These are phyloP conservation scores for Rhizoclosmatium sp. DNA, from an alignment of 192 early-diverging fungal species.

Conservation along the genomic window DNA sequence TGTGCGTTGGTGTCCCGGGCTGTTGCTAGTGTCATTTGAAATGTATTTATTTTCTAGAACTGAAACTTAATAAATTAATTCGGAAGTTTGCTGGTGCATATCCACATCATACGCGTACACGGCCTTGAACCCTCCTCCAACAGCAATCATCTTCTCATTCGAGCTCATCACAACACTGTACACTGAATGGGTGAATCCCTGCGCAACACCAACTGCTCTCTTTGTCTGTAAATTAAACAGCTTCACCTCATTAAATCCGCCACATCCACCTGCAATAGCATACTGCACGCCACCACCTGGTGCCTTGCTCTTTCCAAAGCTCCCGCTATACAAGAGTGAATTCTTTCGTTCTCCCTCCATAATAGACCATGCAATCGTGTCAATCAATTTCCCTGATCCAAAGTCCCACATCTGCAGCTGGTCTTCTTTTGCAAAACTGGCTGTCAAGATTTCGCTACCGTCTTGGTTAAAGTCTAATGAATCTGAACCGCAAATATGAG, in stretches of 20 bases:
- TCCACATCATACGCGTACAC: conserved; percentile 57
- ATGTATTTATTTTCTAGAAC: not conserved
- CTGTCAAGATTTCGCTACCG: conserved; percentile 49
- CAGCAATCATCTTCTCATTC: conserved; percentile 52
- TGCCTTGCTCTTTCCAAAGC: conserved; percentile 28
- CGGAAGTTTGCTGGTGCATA: conserved; percentile 32
- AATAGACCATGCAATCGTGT: conserved; percentile 54
- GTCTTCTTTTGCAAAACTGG: conserved; percentile 51
- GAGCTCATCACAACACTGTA: conserved; percentile 49
- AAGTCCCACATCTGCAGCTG: conserved; percentile 57
- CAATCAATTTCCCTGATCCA: conserved; percentile 37
- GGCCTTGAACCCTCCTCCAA: conserved; percentile 49
- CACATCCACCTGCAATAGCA: conserved; percentile 55
- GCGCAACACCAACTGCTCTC: conserved; percentile 52
- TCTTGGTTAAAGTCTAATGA: conserved; percentile 54
- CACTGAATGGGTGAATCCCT: conserved; percentile 46
- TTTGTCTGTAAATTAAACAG: conserved; percentile 40
- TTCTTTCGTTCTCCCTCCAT: conserved; percentile 38
- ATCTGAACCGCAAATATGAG: conserved; percentile 65
- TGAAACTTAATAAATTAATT: conserved; percentile 49
- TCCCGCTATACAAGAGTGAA: conserved; percentile 48
- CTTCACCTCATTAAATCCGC: conserved; percentile 50
- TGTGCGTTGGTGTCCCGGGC: not conserved
- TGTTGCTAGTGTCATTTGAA: not conserved
- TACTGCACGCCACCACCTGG: conserved; percentile 30